Evolutionary conservation across 2,329 filamentous ascomycete genomes (phyloP).

Genomic region (Neonectria sp.): DNA sequence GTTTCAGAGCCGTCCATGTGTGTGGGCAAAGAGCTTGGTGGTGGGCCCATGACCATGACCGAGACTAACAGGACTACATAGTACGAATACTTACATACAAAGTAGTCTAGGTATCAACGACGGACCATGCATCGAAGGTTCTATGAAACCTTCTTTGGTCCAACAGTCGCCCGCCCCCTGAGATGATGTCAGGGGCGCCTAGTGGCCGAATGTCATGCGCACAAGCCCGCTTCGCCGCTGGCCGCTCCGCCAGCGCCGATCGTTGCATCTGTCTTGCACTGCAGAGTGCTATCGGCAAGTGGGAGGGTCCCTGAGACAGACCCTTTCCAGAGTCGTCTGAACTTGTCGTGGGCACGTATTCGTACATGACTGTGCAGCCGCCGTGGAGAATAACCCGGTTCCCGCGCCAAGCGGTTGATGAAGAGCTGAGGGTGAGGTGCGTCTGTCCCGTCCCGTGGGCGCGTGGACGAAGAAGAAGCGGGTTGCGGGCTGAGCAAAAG

Average conservation of each 20-base stretch:
- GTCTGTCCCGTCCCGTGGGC: neutral
- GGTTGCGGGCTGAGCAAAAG: conserved; percentile 16
- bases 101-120: conserved; percentile 7
- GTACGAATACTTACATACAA: neutral
- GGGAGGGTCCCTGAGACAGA: conserved; percentile 15
- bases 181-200: conserved; percentile 44
- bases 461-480: conserved; percentile 6
- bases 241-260: conserved; percentile 18
- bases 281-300: neutral
- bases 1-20: conserved; percentile 26
- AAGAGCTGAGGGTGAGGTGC: neutral
- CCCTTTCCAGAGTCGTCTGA: conserved; percentile 4
- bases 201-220: conserved; percentile 30
- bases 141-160: conserved; percentile 46
- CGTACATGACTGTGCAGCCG: neutral
- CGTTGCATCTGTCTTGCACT: conserved; percentile 15
- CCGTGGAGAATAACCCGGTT: neutral
- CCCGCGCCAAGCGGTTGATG: conserved; percentile 18
- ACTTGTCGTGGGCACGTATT: neutral
- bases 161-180: conserved; percentile 24
- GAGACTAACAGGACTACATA: neutral
- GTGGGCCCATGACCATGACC: conserved; percentile 3
- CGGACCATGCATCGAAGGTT: conserved; percentile 41
- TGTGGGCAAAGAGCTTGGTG: conserved; percentile 13
- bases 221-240: conserved; percentile 13